Evolutionary conservation across 495 filamentous ascomycete species (phyloP), one percentile per base, ranked within the genome.

Genomic region (Talaromyces stipitatus): DNA sequence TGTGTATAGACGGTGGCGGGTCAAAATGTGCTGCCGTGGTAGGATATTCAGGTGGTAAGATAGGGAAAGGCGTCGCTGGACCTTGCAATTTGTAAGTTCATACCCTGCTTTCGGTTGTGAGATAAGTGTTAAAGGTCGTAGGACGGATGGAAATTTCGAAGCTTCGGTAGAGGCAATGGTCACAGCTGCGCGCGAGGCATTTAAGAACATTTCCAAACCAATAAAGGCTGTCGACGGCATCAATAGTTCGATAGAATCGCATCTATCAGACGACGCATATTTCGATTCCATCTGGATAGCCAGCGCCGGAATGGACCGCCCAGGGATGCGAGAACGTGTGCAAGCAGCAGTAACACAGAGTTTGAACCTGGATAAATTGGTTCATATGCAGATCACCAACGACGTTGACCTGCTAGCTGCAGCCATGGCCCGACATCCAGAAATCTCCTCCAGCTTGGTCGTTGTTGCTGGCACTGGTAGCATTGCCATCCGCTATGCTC

Each of bases 1-100:
- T 75, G 8, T 73, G 72, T 30, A 66, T 75, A 22, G 72, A 75
- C 62, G 71, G 68, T 3, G 72, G 72, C 12, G 71, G 69, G 3
- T 71, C 60, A 2, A 73, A 73, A 52, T 71, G 68, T 26, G 65
- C 68, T 23, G 71, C 68, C 18, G 66, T 62, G 3, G 58, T 71
- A 2, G 58, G 64, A 5, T 52, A 65, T 41, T 46, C 30, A 5
- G 23, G 55, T 11, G 61, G 61, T 5, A 53, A 59, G 8, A 23
- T 57, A 1, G 60, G 61, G 16, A 60, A 58, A 50, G 66, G 71
- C 0, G 62, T 52, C 43, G 60, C 69, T 45, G 68, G 71, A 1
- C 66, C 69, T n/a, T 71, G 69, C 38, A 72, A 73, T 64, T 33
- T 72, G 66, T 71, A 64, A 48, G 66, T n/a, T 30, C 54, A 22